Evolutionary conservation across 805 yeast species (phyloP).

Genomic region (Tetrapisispora nanseiensis): DNA sequence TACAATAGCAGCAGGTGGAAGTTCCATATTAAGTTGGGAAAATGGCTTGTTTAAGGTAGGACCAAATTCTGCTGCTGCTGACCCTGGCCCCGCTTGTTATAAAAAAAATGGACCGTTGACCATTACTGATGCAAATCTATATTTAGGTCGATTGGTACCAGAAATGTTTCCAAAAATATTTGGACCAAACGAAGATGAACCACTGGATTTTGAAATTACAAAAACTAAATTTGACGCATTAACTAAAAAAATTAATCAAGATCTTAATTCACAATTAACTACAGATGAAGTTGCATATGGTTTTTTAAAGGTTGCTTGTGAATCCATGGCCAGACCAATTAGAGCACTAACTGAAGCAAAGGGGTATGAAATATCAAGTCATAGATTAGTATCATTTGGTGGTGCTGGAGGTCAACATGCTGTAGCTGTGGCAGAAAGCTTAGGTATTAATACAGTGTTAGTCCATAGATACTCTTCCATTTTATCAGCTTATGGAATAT

Average conservation of each 20-base stretch:
- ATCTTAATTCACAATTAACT: conserved; percentile 33
- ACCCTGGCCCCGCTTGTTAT: conserved; percentile 86
- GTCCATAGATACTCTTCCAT: conserved; percentile 78
- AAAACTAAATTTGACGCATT: conserved; percentile 41
- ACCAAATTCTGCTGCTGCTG: conserved; percentile 79
- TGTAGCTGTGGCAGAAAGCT: conserved; percentile 57
- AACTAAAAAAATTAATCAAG: conserved; percentile 45
- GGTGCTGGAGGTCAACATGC: conserved; percentile 95
- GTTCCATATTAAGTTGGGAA: conserved; percentile 55
- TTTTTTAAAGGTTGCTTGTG: conserved; percentile 74
- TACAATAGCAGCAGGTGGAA: conserved; percentile 83
- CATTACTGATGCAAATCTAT: conserved; percentile 74
- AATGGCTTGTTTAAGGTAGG: conserved; percentile 74
- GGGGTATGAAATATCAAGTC: conserved; percentile 58
- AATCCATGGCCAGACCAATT: conserved; percentile 85
- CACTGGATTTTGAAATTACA: conserved; percentile 50
- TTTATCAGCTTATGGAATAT: conserved; percentile 81
- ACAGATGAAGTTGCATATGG: conserved; percentile 71
- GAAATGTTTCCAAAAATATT: conserved; percentile 72
- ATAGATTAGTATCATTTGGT: conserved; percentile 74
- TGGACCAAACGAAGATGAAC: conserved; percentile 70
- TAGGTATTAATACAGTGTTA: conserved; percentile 60
- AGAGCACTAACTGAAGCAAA: conserved; percentile 77
- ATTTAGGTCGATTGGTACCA: conserved; percentile 62
- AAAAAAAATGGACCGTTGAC: conserved; percentile 78